Conservation (phyloP, 345 rosid species). For the Gynandropsis gynandra region DNA sequence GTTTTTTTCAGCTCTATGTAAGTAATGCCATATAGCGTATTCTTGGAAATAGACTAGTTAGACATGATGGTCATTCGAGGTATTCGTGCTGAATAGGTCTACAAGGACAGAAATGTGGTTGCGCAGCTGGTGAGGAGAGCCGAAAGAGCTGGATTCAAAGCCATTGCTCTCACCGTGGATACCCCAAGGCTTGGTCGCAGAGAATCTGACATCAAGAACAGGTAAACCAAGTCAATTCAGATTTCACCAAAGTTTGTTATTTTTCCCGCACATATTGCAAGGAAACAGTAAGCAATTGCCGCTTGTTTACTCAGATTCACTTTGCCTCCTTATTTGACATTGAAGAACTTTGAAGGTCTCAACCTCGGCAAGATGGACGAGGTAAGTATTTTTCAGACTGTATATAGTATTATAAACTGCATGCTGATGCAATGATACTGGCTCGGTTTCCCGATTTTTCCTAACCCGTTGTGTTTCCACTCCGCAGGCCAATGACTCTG, state of each 20-base stretch:
- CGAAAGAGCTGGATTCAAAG: slow-evolving; percentile 80
- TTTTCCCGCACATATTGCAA: neutral
- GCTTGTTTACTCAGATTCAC: slow-evolving; percentile 41
- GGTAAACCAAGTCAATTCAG: slow-evolving; percentile 24
- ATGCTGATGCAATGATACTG: neutral
- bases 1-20: slow-evolving; percentile 85
- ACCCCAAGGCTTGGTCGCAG: slow-evolving; percentile 84
- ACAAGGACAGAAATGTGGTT: slow-evolving; percentile 64
- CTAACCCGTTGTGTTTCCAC: neutral
- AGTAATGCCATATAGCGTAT: slow-evolving; percentile 22
- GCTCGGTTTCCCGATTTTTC: neutral
- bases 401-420: neutral
- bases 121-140: slow-evolving; percentile 80
- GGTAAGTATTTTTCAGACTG: slow-evolving; percentile 24
- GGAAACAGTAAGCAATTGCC: neutral
- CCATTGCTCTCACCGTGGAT: slow-evolving; percentile 84
- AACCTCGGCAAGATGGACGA: slow-evolving; percentile 75
- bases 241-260: neutral
- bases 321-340: slow-evolving; percentile 60
- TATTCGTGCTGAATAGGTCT: slow-evolving; percentile 37
- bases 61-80: slow-evolving; percentile 7
- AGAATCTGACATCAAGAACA: slow-evolving; percentile 83
- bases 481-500: slow-evolving; percentile 62
- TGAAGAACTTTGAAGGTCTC: slow-evolving; percentile 82
- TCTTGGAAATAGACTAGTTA: neutral